Percentiles rank a stretch among this genome's conserved stretches.
Conservation (phyloP, 1,284 basidiomycete genomes). For the Leccinum huronense region DNA sequence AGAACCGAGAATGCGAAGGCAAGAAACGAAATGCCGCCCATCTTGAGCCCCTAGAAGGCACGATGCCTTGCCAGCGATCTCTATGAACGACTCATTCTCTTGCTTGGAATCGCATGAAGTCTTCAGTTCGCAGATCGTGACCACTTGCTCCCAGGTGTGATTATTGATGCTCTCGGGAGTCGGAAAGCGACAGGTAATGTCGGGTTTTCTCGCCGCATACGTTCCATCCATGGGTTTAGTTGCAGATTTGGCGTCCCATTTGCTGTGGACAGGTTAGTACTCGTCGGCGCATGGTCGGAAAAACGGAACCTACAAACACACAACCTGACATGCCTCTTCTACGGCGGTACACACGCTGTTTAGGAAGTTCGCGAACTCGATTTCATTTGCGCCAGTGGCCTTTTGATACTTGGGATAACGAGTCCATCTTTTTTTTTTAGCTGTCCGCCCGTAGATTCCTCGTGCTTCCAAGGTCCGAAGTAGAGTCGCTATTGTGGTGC, state of each 20-base stretch:
- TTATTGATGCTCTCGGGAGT: neutral
- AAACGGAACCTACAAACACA: neutral
- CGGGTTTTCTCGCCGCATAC: neutral
- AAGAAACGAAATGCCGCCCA: neutral
- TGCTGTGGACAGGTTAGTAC: neutral
- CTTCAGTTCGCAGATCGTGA: slow-evolving; percentile 5
- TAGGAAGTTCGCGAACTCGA: neutral
- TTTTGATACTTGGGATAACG: neutral
- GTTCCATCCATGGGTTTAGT: slow-evolving; percentile 3
- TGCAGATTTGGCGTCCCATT: slow-evolving; percentile 2
- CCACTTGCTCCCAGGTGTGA: neutral
- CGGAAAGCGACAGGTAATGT: slow-evolving; percentile 3
- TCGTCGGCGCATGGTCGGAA: neutral
- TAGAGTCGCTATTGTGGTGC: neutral
- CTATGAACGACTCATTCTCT: neutral
- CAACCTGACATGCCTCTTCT: neutral
- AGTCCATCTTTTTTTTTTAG: neutral
- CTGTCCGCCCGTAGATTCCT: neutral
- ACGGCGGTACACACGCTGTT: neutral
- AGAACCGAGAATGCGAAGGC: neutral
- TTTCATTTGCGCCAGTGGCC: neutral
- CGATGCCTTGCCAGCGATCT: neutral
- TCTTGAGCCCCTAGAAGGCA: neutral
- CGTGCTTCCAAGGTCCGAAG: neutral
- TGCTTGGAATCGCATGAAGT: neutral